Conservation (phyloP, 2,329 filamentous ascomycete genomes). For the Magnaporthiopsis rhizophila region DNA sequence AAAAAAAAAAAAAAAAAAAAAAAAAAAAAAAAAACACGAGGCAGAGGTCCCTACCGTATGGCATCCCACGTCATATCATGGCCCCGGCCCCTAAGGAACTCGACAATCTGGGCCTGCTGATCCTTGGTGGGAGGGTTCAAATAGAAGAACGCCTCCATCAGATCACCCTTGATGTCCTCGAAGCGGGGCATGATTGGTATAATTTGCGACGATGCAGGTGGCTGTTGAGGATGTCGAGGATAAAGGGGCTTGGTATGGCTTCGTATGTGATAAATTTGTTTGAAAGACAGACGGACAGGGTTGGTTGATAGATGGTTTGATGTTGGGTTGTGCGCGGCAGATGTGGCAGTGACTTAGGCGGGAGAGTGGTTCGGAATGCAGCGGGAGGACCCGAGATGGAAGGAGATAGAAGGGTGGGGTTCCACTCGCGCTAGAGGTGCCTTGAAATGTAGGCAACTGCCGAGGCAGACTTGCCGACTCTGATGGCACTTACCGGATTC, state of each 20-base stretch:
- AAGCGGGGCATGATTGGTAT: slow-evolving; percentile 1
- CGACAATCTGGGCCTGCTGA: slow-evolving; percentile 13
- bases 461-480: too few species aligned
- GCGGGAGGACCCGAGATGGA: neutral
- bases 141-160: slow-evolving; percentile 12
- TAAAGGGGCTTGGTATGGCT: neutral
- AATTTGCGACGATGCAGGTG: neutral
- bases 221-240: neutral
- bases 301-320: slow-evolving; percentile 10
- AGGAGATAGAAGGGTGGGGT: neutral
- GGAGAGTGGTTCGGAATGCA: neutral
- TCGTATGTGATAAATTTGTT: too few species aligned
- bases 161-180: slow-evolving; percentile 12
- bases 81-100: slow-evolving; percentile 13
- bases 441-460: too few species aligned
- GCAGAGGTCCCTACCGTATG: slow-evolving; percentile 14
- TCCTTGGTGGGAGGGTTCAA: slow-evolving; percentile 9
- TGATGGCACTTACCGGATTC: slow-evolving; percentile 23
- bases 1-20: too few species aligned
- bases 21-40: neutral
- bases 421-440: neutral
- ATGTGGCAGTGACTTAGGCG: slow-evolving; percentile 11
- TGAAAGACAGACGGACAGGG: slow-evolving; percentile 14
- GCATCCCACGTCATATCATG: slow-evolving; percentile 18
- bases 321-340: slow-evolving; percentile 9